Base-by-base conservation (phyloP, 495 filamentous ascomycete genomes). In the Neurospora discreta region DNA sequence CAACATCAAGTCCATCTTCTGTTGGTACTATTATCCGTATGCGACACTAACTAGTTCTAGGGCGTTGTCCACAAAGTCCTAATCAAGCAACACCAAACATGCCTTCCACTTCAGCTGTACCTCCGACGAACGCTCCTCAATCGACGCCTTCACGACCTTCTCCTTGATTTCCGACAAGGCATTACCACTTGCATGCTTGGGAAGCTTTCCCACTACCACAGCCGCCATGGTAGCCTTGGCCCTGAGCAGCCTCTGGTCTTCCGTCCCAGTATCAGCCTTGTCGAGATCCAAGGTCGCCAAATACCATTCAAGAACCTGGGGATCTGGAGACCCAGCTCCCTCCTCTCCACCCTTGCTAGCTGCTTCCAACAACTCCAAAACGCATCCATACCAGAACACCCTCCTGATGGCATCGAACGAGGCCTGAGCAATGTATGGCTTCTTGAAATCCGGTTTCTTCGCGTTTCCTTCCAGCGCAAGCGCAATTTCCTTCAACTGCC, bases 71-170 rank as follows among this genome's bases (percentile, higher is more conserved):
- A 42, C 11, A 42, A 15, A 26, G 15, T 15, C 18, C 67, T 73
- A 75, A 33, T 20, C 52, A 26, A 78, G n/a, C 43, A 74, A 15
- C 23, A 9, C 69, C 69, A 77, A 67, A 11, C 43, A 74, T 52
- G 78, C 75, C 60, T 46, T 78, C 78, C 78, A 80, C 18, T 79
- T 76, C 72, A 72, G 80, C 73, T 82, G 82, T 20, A 85, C 83
- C 30, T 85, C 84, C 46, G 79, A 69, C 9, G 82, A 84, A 69
- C 84, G 78, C 73, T 85, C 83, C 43, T 74, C 76, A 16, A 69
- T 72, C 67, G 77, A 65, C 69, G 81, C 81, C 58, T 72, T 77
- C 69, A 75, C 75, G 60, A 80, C 71, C 67, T 76, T 20, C 30
- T 23, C 41, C 73, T 72, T 76, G 20, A 72, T 38, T 73, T 38